Conservation (phyloP, 345 rosid species). For the Linum usitatissimum region DNA sequence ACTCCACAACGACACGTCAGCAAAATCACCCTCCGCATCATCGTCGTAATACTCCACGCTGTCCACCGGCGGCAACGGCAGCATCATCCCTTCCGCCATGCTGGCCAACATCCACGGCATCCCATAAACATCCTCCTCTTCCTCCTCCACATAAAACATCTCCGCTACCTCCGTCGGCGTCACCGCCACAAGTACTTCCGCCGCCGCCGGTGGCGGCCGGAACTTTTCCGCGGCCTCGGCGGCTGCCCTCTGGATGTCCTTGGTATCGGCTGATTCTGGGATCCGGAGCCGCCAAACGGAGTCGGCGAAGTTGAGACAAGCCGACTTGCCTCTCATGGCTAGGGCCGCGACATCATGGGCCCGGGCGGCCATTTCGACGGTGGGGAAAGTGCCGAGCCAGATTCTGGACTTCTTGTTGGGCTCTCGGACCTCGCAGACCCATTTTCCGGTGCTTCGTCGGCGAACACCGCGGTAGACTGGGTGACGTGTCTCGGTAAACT, state of each 20-base stretch:
- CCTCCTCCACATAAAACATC: constrained; percentile 33
- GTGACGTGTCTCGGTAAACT: constrained; percentile 75
- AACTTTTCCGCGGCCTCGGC: constrained; percentile 48
- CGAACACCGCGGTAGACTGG: constrained; percentile 80
- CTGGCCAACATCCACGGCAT: constrained; percentile 47
- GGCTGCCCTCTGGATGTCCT: constrained; percentile 69
- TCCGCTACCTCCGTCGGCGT: background rate
- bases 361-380: constrained; percentile 82
- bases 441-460: constrained; percentile 56
- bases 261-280: constrained; percentile 45
- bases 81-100: constrained; percentile 75
- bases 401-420: constrained; percentile 77
- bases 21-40: background rate
- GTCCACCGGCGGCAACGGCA: constrained; percentile 59
- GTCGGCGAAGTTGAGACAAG: constrained; percentile 85
- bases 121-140: constrained; percentile 46
- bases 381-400: constrained; percentile 75
- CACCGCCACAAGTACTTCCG: too few relatives aligned
- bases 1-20: constrained; percentile 55
- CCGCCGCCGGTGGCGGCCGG: constrained; percentile 12
- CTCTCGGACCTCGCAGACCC: constrained; percentile 88
- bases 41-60: constrained; percentile 19
- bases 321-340: constrained; percentile 56
- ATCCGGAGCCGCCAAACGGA: constrained; percentile 61
- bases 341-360: constrained; percentile 86